phyloP scores from a whole-genome alignment of 257 asterid species.

The Solanum pennellii region DNA sequence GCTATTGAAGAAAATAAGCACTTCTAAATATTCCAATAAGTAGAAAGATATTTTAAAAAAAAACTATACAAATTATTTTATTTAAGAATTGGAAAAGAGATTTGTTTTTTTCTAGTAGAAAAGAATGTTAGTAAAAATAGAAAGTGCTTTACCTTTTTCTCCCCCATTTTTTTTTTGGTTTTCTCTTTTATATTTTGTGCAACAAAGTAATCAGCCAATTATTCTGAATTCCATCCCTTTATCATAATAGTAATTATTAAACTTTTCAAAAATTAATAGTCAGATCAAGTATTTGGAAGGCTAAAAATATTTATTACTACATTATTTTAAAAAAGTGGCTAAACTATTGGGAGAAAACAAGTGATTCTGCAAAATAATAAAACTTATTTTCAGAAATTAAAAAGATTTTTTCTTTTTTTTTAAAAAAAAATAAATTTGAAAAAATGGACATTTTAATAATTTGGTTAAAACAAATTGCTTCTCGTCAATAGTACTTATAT shows the following conservation, averaged over 20 bases:
- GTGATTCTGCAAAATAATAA: neutral
- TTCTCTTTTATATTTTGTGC: neutral
- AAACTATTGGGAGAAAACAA: neutral
- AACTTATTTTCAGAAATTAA: neutral
- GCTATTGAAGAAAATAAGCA: neutral
- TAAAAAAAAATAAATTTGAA: neutral
- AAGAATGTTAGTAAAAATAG: neutral
- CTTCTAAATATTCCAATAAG: neutral
- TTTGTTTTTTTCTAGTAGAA: neutral
- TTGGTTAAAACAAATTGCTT: neutral
- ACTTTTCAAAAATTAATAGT: neutral
- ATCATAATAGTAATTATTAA: neutral
- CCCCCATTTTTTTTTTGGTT: neutral
- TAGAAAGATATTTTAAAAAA: neutral
- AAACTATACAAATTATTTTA: neutral
- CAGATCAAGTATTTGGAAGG: neutral
- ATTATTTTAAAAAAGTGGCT: neutral
- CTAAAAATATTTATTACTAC: neutral
- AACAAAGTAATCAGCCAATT: neutral
- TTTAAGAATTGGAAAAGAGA: neutral
- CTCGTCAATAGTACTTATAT: too few species aligned
- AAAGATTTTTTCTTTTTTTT: neutral
- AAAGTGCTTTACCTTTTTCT: neutral
- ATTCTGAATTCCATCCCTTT: neutral
- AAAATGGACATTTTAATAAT: neutral